Conservation (phyloP, 371 early-diverging fungal species). For the Dichotomocladium elegans region DNA sequence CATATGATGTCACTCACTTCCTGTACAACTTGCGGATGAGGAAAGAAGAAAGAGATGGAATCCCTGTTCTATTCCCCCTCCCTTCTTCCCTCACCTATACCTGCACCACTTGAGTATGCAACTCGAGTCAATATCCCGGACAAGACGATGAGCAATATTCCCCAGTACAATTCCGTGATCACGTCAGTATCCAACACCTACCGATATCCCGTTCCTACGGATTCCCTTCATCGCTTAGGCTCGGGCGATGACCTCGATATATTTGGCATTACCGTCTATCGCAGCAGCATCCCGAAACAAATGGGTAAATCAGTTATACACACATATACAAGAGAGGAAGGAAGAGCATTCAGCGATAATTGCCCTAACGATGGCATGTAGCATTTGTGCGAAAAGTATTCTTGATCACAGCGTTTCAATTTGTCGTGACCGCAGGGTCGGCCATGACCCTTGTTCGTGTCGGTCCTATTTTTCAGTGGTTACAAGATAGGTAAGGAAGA, state of each 20-base stretch:
- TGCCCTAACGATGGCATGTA: no score
- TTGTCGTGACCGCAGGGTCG: constrained; percentile 5
- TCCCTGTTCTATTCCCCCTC: no score
- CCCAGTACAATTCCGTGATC: no score
- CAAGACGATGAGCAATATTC: no score
- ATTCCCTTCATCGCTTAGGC: constrained; percentile 21
- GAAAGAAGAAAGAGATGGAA: no score
- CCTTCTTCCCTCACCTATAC: no score
- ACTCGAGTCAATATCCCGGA: background rate
- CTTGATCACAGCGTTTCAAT: constrained; percentile 12
- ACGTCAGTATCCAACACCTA: no score
- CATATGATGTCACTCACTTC: no score
- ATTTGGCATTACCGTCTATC: constrained; percentile 32
- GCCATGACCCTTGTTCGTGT: constrained; percentile 11
- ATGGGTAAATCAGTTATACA: constrained; percentile 41
- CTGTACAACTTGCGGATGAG: no score
- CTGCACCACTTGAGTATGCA: background rate
- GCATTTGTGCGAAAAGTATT: constrained; percentile 14
- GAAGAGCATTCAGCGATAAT: no score
- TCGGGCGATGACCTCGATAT: constrained; percentile 38
- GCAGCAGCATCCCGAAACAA: constrained; percentile 26
- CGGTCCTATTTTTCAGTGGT: constrained; percentile 19
- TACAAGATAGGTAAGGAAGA: constrained; percentile 21
- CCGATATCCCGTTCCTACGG: constrained; percentile 10
- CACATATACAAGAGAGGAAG: no score